Conservation (phyloP, 371 early-diverging fungal species). For the Mortierella sp. region DNA sequence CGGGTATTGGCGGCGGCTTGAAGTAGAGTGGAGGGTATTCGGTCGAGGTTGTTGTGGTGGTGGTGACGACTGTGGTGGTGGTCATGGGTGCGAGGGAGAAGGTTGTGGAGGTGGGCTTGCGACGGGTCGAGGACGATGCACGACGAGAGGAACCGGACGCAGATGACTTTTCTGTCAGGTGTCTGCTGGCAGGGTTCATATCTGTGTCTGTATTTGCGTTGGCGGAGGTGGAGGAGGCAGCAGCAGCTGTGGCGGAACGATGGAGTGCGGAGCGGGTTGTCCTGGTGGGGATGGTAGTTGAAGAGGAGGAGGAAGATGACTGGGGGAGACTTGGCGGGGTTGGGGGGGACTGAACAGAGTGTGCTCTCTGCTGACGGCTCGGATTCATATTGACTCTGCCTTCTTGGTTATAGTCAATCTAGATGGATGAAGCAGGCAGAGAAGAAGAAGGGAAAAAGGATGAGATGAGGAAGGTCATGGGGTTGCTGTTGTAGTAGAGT, state of each 20-base stretch:
- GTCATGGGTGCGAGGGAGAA: conserved; percentile 60
- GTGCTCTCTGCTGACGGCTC: conserved; percentile 21
- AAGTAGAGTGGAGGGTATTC: conserved; percentile 70
- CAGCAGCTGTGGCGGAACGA: conserved; percentile 15
- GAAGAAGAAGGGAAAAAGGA: background rate
- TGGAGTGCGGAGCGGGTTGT: conserved; percentile 26
- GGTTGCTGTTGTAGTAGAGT: background rate
- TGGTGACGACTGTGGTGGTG: conserved; percentile 70
- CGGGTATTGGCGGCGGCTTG: conserved; percentile 60
- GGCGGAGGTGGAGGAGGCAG: too few relatives aligned
- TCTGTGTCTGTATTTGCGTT: background rate
- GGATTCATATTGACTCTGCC: conserved; percentile 17
- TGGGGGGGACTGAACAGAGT: conserved; percentile 39
- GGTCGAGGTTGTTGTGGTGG: conserved; percentile 74
- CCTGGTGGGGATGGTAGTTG: conserved; percentile 17
- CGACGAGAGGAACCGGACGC: conserved; percentile 8
- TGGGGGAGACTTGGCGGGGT: conserved; percentile 43
- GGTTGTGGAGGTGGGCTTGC: conserved; percentile 57
- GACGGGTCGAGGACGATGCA: conserved; percentile 24
- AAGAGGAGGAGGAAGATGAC: conserved; percentile 20
- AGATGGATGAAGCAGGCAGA: background rate
- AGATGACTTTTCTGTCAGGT: background rate
- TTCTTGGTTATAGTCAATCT: background rate
- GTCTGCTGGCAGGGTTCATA: background rate
- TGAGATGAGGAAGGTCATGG: conserved; percentile 6